These are phyloP conservation scores for Ambrosiella cleistominuta DNA, from an alignment of 2,329 filamentous ascomycete species.

Conservation along the genomic window DNA sequence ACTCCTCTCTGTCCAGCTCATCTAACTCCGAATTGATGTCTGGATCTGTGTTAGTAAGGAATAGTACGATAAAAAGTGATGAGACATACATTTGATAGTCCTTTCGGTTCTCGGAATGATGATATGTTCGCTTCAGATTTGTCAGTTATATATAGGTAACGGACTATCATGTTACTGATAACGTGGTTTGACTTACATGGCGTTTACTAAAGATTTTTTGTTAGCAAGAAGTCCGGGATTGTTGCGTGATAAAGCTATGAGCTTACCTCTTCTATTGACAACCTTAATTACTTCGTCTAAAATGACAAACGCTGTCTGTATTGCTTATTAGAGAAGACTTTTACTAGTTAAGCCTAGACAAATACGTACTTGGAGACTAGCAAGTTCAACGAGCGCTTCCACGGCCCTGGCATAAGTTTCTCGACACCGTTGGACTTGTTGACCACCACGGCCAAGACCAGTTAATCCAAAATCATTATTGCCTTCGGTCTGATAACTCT, in stretches of 20 bases:
- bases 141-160: slow-evolving; percentile 32
- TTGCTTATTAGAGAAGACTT: neutral
- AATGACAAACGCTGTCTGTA: slow-evolving; percentile 83
- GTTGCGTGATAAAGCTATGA: neutral
- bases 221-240: slow-evolving; percentile 13
- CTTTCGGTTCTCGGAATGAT: slow-evolving; percentile 97
- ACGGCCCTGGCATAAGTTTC: slow-evolving; percentile 94
- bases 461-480: slow-evolving; percentile 94
- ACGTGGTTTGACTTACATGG: slow-evolving; percentile 47
- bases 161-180: neutral
- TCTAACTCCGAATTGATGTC: slow-evolving; percentile 97
- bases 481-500: slow-evolving; percentile 74
- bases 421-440: slow-evolving; percentile 85
- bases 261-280: slow-evolving; percentile 76
- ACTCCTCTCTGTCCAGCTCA: slow-evolving; percentile 93
- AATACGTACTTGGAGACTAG: slow-evolving; percentile 56
- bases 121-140: slow-evolving; percentile 51
- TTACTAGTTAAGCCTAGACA: neutral
- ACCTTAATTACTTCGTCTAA: slow-evolving; percentile 98
- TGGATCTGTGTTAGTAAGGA: slow-evolving; percentile 17
- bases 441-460: slow-evolving; percentile 86
- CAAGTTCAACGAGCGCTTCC: slow-evolving; percentile 86
- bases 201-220: slow-evolving; percentile 48
- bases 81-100: slow-evolving; percentile 74
- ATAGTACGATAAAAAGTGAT: neutral